Base-by-base conservation (phyloP, 768 basidiomycete species). In the Leccinum uliginosum region DNA sequence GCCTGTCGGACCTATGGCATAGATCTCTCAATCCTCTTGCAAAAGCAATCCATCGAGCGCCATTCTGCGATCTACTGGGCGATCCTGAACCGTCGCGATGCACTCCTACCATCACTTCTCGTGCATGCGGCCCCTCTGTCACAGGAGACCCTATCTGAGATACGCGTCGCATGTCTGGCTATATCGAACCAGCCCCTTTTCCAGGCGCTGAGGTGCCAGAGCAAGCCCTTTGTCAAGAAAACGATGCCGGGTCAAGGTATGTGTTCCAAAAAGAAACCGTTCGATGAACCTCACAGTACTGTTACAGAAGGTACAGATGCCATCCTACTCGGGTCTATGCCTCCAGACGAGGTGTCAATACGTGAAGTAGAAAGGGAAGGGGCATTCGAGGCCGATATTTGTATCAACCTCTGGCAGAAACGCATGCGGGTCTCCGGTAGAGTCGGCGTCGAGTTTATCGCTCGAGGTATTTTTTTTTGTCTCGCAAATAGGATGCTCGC, bases 21-120 rank as follows among this genome's bases (percentile, higher is more conserved):
- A 2, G 77, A 80, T 4, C 72, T 89, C 35, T 76, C 83, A 0
- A 57, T 73, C 0, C 62, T 90, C 9, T 72, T 90, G 0, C 87
- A 88, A 63, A 83, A 87, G 46, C 78, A 71, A 27, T 82, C 74
- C 9, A 82, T 89, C 35, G 88, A 89, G 62, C 75, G 74, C 0
- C 86, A 84, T 62, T 83, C 83, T 0, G 83, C 86, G 0, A 60
- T 90, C 3, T 89, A 89, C 65, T 90, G 89, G 89, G 83, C 83
- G 0, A 82, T 89, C 59, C 71, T 89, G 23, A 87, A 86, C 55
- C 79, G 78, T 3, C 54, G 58, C 4, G 47, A 65, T 14, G 66
- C 73, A 26, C 65, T 80, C 23, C 59, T 87, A 4, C 68, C 83
- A 19, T 77, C 79, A 0, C 71, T 89, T 21, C 73, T 89, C 47